Base-by-base conservation (phyloP, 768 basidiomycete genomes). In the Paxillus ammoniavirescens region DNA sequence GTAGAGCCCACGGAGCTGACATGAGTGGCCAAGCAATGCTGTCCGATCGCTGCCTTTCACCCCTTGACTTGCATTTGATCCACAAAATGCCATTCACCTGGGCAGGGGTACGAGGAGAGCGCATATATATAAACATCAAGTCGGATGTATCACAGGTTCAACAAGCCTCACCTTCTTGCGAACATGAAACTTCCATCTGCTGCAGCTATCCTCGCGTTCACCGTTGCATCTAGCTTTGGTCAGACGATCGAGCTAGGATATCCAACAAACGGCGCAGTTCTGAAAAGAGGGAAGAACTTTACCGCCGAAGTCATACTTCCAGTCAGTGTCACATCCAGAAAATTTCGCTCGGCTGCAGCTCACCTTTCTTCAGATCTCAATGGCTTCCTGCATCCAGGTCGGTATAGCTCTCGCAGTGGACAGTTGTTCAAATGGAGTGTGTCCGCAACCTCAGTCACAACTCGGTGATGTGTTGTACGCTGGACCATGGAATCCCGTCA, bases 351-450 rank as follows among this genome's bases (percentile, higher is more conserved):
- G 26, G 35, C 28, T 47, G 38, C 42, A 10, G 28, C 28, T 49
- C 21, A 17, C 13, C 33, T 44, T 8, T 15, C 35, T 23, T n/a
- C 33, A 60, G 56, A 23, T 8, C 13, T 57, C 59, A 3, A 49
- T 60, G 17, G 43, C 50, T 36, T 52, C 57, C 9, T 53, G 50
- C 42, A 40, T 51, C 33, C 57, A 62, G 54, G 54, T 62, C 31
- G 61, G 61, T 18, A 30, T 21, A 21, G 21, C 21, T 21, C 21
- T 21, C 21, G 21, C 21, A 21, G 21, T 21, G 21, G 21, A 21
- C 2, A 21, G 21, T 21, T 21, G 21, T 3, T 21, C 21, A 21
- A 21, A 21, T 21, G 21, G 21, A 21, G 21, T 21, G 2, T 21
- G 21, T 21, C 21, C 21, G 21, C 21, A 21, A 21, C 21, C 21